Evolutionary conservation across 257 asterid species (phyloP), one percentile per base, ranked within the genome.

Genomic region (Cynanchum wilfordii): DNA sequence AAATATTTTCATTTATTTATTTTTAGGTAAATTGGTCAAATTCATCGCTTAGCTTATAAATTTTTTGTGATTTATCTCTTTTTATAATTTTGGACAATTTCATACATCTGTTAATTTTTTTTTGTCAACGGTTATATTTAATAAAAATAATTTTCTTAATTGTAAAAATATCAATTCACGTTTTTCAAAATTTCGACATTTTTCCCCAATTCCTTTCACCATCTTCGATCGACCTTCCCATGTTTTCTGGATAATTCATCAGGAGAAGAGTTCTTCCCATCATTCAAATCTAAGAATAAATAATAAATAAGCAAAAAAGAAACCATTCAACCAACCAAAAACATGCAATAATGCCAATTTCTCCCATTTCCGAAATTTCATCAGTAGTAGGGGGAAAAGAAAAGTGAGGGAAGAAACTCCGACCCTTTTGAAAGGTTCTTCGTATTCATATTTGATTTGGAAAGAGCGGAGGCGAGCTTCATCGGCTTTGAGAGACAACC

Each of bases 401-500:
- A 15, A 0, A 25, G 19, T 56, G 4, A 20, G 68, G 52, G 56
- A 38, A 30, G 38, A 54, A 47, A 51, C 54, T 29, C 62, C 52
- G 7, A 88, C 97, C 89, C 83, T 65, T 84, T 83, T 2, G 67
- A 11, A 17, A 9, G 50, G 38, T 27, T 66, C 27, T 11, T 65
- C 69, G 33, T 55, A 76, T 24, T 66, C 70, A 56, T 75, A 86
- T 72, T 85, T 87, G 83, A 87, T 42, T 77, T 78, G 83, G 66
- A 89, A 70, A 11, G 97, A 91, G 6, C 88, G 89, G 17, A 87
- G 74, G 73, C 77, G 81, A 67, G 85, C 59, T 63, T 87, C 82
- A 77, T 89, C 96, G 72, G 96, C 90, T 76, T 68, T 83, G 56
- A 89, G 80, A 73, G 93, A 86, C 75, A 89, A 73, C 0, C 97